Percentiles rank a stretch among this genome's conserved stretches.
These are phyloP conservation scores for Phialocephala subalpina DNA, from an alignment of 2,329 filamentous ascomycete species.

Conservation along the genomic window DNA sequence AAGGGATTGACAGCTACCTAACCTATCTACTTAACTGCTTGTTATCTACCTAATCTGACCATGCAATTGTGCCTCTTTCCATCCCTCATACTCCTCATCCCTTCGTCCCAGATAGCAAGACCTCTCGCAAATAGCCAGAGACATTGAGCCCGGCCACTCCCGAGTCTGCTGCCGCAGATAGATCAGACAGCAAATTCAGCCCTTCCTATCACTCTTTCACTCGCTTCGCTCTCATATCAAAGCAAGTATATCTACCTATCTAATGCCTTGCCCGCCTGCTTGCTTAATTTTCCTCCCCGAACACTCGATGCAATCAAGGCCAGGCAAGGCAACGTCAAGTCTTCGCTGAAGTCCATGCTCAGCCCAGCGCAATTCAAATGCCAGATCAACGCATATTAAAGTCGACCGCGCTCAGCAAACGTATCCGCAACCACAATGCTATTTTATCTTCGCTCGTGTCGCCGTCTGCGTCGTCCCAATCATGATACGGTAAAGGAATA, in stretches of 20 bases:
- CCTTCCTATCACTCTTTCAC: background rate
- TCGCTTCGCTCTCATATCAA: background rate
- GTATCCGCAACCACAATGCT: slow-evolving; percentile 15
- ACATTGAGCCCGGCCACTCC: background rate
- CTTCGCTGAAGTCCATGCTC: slow-evolving; percentile 1
- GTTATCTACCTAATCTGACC: slow-evolving; percentile 16
- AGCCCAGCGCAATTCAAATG: slow-evolving; percentile 3
- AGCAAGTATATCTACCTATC: slow-evolving; percentile 22
- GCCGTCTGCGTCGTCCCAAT: slow-evolving; percentile 1
- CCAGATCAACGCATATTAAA: slow-evolving; percentile 13
- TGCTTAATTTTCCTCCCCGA: background rate
- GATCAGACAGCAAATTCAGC: too few species aligned
- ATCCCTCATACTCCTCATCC: slow-evolving; percentile 9
- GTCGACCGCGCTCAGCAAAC: background rate
- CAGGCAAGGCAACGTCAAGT: background rate
- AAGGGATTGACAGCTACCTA: slow-evolving; percentile 19
- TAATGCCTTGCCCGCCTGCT: background rate
- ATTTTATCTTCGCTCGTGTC: slow-evolving; percentile 17
- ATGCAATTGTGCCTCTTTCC: background rate
- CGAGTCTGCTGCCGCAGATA: too few species aligned
- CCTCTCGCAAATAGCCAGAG: background rate
- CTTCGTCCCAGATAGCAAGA: background rate
- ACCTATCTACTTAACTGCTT: slow-evolving; percentile 20
- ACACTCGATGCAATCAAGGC: background rate
- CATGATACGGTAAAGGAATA: slow-evolving; percentile 4